A percentile compares a stretch with the other conserved stretches of the same genome.
Evolutionary conservation across 1,284 basidiomycete species (phyloP).

Genomic region (Ustilago cynodontis): DNA sequence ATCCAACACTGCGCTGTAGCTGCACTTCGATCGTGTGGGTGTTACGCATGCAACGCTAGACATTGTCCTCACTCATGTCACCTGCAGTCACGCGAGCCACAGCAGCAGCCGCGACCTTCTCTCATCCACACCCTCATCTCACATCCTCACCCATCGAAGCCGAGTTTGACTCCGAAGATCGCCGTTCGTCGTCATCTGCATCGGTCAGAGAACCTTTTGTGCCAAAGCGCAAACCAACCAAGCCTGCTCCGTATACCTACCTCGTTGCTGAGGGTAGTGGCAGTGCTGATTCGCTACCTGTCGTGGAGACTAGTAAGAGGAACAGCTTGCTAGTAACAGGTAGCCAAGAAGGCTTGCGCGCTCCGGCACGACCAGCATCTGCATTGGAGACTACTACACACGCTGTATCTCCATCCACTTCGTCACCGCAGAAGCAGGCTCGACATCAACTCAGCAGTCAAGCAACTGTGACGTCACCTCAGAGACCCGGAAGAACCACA

Average conservation of each 20-base stretch:
- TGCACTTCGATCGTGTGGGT: conserved; percentile 16
- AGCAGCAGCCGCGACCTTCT: conserved; percentile 24
- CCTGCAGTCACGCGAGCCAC: conserved; percentile 42
- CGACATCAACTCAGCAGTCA: neutral
- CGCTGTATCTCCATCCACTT: conserved; percentile 14
- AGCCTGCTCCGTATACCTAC: conserved; percentile 37
- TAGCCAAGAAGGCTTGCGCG: neutral
- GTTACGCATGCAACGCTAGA: conserved; percentile 6
- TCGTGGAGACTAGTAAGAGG: neutral
- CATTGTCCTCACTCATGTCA: conserved; percentile 23
- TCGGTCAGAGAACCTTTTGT: conserved; percentile 32
- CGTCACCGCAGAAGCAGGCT: neutral
- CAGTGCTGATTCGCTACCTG: conserved; percentile 34
- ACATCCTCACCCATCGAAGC: neutral
- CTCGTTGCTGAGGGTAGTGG: conserved; percentile 25
- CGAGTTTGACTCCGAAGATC: conserved; percentile 5
- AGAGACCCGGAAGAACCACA: conserved; percentile 9
- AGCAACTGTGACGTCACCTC: neutral
- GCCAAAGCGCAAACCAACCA: conserved; percentile 35
- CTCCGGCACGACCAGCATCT: conserved; percentile 21
- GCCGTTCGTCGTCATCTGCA: conserved; percentile 17
- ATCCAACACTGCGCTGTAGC: conserved; percentile 7
- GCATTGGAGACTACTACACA: conserved; percentile 17
- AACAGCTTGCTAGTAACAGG: neutral
- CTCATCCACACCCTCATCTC: neutral